A percentile compares a stretch with the other conserved stretches of the same genome.
These are phyloP conservation scores for Clausena lansium DNA, from an alignment of 345 rosid species.

Conservation along the genomic window DNA sequence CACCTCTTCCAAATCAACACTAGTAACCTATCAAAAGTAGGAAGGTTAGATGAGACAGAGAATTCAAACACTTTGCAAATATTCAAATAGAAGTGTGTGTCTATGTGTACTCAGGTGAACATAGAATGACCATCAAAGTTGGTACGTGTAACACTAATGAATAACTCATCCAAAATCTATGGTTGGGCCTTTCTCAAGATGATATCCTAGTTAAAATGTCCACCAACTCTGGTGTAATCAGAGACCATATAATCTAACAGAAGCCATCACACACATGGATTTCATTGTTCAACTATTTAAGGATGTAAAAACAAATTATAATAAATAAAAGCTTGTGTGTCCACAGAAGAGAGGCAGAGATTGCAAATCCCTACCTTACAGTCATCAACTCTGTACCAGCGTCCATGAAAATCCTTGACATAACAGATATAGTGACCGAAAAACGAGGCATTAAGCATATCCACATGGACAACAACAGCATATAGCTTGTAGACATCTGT, in stretches of 20 bases:
- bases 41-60: constrained; percentile 9
- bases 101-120: neutral
- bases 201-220: neutral
- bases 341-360: neutral
- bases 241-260: neutral
- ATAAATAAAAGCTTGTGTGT: neutral
- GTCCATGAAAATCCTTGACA: constrained; percentile 73
- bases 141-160: neutral
- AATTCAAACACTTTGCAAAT: neutral
- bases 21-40: constrained; percentile 52
- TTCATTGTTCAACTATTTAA: neutral
- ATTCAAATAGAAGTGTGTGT: neutral
- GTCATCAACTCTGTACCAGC: constrained; percentile 89
- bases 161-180: constrained; percentile 1
- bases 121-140: neutral
- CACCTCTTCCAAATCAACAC: constrained; percentile 77
- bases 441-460: constrained; percentile 95
- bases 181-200: neutral
- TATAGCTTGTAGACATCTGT: constrained; percentile 73
- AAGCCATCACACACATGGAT: neutral
- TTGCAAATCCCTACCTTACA: constrained; percentile 55
- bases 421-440: constrained; percentile 97
- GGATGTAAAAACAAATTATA: neutral
- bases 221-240: neutral
- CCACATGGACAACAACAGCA: constrained; percentile 95